A percentile compares a stretch with the other conserved stretches of the same genome.
These are phyloP conservation scores for Ceriops tagal DNA, from an alignment of 345 rosid species.

Conservation along the genomic window DNA sequence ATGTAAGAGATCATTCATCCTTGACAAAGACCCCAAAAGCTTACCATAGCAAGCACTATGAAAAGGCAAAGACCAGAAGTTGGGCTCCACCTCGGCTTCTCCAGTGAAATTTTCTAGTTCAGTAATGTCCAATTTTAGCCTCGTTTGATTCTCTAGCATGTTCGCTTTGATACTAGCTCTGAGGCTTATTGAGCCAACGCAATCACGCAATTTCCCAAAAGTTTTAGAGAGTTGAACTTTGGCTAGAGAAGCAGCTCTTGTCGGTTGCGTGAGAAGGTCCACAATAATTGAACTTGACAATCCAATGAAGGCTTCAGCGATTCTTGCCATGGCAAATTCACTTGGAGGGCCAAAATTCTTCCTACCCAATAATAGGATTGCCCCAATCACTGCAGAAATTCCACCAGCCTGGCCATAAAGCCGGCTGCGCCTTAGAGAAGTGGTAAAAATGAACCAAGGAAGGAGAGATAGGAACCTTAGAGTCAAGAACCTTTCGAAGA, in stretches of 20 bases:
- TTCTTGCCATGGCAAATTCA: conserved; percentile 84
- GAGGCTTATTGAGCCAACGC: conserved; percentile 41
- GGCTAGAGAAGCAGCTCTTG: conserved; percentile 68
- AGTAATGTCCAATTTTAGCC: conserved; percentile 37
- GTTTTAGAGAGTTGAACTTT: conserved; percentile 48
- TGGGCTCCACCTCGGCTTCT: conserved; percentile 86
- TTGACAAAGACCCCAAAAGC: conserved; percentile 53
- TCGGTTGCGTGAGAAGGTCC: conserved; percentile 60
- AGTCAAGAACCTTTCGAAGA: conserved; percentile 59
- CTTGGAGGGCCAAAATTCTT: conserved; percentile 69
- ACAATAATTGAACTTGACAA: conserved; percentile 62
- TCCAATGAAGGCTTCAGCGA: conserved; percentile 79
- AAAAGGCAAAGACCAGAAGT: conserved; percentile 79
- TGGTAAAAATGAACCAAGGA: conserved; percentile 80
- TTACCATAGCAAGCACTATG: conserved; percentile 53
- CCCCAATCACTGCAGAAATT: conserved; percentile 74
- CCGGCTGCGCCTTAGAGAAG: conserved; percentile 58
- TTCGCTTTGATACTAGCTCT: conserved; percentile 24
- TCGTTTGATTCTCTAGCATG: conserved; percentile 45
- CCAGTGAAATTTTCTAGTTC: conserved; percentile 49
- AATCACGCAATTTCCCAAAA: conserved; percentile 40
- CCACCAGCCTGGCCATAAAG: conserved; percentile 94
- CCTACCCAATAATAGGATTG: conserved; percentile 71
- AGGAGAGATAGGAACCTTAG: conserved; percentile 69
- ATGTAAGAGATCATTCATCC: conserved; percentile 54